Base-by-base conservation (phyloP, 2,329 filamentous ascomycete species). In the Aotearoamyces nothofagi region DNA sequence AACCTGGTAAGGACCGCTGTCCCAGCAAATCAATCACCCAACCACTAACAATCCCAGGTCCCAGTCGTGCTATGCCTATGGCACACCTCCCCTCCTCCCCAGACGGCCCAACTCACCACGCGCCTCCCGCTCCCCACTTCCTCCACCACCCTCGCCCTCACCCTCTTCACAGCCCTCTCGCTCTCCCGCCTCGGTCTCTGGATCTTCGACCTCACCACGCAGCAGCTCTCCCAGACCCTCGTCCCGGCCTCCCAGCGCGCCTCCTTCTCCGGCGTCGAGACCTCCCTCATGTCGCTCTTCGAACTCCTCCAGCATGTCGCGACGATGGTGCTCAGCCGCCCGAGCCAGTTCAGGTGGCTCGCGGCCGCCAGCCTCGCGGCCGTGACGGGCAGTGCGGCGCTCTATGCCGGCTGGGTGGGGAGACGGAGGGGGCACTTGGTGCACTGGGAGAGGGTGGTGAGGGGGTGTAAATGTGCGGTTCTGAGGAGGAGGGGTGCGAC, bases 171-270 rank as follows among this genome's bases (percentile, higher is more conserved):
- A 2, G 51, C 50, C 29, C 41, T 55, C 10, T 45, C 52, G 0
- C 36, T 50, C 20, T 55, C 52, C 14, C 50, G 52, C 11, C 44
- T 55, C 22, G 52, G 52, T 8, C 49, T 51, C 14, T 53, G 53
- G 53, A 42, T 50, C 20, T 54, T 49, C 37, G 52, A 55, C 33
- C 44, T 55, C 7, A 49, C 47, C 5, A 52, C 51, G n/a, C 52
- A 53, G 31, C 49, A 53, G 27, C 37, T 55, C 38, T 66, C 33
- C 42, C 53, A 38, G 41, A 60, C 14, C 41, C 54, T 33, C 8
- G 44, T 54, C 14, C 38, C 43, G 6, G 33, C 27, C 11, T 33
- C 39, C 4, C 39, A 46, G 26, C 44, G 51, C n/a, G 49, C 52
- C 6, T 48, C 44, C 34, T 55, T 55, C 30, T 51, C 51, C 2